Conservation (phyloP, 1,284 basidiomycete genomes). For the Ganoderma meredithae region DNA sequence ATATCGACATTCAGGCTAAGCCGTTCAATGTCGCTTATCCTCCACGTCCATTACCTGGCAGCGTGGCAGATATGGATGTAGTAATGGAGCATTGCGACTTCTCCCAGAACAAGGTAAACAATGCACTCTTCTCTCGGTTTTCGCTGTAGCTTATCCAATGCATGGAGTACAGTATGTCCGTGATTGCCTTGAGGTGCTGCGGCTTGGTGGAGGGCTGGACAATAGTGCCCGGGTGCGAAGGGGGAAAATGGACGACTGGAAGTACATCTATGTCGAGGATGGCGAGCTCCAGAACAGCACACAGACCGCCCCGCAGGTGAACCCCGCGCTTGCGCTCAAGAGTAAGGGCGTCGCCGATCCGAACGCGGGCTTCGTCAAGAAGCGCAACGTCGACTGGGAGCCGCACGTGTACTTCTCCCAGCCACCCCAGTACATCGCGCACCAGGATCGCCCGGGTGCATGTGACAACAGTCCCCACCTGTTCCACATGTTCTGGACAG, state of each 20-base stretch:
- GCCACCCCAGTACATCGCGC: conserved; percentile 48
- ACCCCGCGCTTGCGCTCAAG: conserved; percentile 32
- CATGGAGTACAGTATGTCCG: conserved; percentile 68
- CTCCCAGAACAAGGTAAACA: conserved; percentile 73
- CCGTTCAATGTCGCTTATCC: conserved; percentile 75
- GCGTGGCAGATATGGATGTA: conserved; percentile 86
- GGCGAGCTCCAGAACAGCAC: conserved; percentile 51
- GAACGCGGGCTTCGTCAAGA: conserved; percentile 31
- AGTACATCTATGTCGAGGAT: conserved; percentile 72
- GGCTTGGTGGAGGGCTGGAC: conserved; percentile 74
- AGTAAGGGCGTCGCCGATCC: conserved; percentile 32
- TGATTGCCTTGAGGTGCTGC: conserved; percentile 79
- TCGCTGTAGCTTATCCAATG: conserved; percentile 14
- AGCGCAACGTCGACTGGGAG: conserved; percentile 51
- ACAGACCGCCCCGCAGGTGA: conserved; percentile 30
- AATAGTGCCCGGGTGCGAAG: conserved; percentile 64
- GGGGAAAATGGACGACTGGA: conserved; percentile 69
- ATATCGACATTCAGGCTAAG: conserved; percentile 71
- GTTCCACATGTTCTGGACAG: conserved; percentile 87
- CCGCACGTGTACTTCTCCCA: conserved; percentile 45
- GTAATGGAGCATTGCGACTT: conserved; percentile 93
- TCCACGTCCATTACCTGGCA: conserved; percentile 84
- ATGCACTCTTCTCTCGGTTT: background rate
- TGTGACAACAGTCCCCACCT: conserved; percentile 74
- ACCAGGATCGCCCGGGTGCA: conserved; percentile 47